A percentile compares a stretch with the other conserved stretches of the same genome.
These are phyloP conservation scores for Curvularia eragrostidis DNA, from an alignment of 2,329 filamentous ascomycete genomes.

Conservation along the genomic window DNA sequence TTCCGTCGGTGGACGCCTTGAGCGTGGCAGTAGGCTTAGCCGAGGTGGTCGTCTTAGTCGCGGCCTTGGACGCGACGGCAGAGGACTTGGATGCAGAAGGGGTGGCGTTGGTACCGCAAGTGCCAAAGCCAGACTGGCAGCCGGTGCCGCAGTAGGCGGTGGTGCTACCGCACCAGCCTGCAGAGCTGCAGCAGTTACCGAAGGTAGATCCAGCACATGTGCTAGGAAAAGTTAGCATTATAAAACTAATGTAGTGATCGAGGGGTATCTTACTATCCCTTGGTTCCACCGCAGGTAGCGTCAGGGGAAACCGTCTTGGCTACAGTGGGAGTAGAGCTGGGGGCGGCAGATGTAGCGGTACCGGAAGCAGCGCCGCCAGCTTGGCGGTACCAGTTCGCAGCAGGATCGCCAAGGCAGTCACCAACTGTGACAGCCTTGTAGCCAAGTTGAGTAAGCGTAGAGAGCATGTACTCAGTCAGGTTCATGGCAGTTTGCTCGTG, in stretches of 20 bases:
- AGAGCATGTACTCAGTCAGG: constrained; percentile 55
- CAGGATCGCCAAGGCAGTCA: constrained; percentile 56
- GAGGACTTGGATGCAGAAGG: constrained; percentile 8
- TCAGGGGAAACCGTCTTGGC: constrained; percentile 48
- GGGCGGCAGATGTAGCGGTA: constrained; percentile 14
- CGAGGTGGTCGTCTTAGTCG: constrained; percentile 13
- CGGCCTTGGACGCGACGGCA: too few species aligned
- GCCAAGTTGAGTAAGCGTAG: constrained; percentile 46
- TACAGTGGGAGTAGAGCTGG: constrained; percentile 23
- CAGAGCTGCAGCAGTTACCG: constrained; percentile 54
- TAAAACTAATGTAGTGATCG: neutral
- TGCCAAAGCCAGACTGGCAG: constrained; percentile 41
- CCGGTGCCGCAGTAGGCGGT: constrained; percentile 39
- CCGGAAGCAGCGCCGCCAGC: constrained; percentile 46
- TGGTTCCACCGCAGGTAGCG: constrained; percentile 52
- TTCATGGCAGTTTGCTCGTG: constrained; percentile 54
- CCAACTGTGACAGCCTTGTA: constrained; percentile 57
- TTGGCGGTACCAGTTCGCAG: constrained; percentile 58
- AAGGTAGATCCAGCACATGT: constrained; percentile 53
- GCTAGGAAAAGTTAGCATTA: constrained; percentile 19
- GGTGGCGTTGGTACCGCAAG: constrained; percentile 25
- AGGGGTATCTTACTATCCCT: constrained; percentile 33
- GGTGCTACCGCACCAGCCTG: constrained; percentile 41
- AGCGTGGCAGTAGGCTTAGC: constrained; percentile 11
- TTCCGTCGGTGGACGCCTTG: constrained; percentile 33